These are phyloP conservation scores for Blastocystis sp. DNA, from an alignment of 352 stramenopile genomes.

Conservation along the genomic window DNA sequence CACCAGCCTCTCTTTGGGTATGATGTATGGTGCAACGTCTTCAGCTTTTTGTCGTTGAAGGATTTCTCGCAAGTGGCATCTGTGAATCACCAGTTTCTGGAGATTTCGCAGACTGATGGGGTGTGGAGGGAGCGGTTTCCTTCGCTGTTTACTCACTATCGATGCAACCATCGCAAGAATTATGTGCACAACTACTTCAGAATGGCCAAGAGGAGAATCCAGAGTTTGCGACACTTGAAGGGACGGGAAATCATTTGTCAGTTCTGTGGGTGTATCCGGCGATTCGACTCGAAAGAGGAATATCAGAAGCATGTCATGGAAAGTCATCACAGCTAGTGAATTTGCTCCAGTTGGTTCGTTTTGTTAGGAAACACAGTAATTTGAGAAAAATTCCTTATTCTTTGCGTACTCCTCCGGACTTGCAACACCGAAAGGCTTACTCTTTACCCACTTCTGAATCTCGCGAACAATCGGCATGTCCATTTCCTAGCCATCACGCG, in stretches of 20 bases:
- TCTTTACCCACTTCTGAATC: conserved; percentile 51
- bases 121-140: conserved; percentile 3
- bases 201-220: not conserved
- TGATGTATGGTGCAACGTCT: not conserved
- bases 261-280: not conserved
- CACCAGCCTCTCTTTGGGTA: not conserved
- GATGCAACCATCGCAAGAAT: not conserved
- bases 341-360: too few relatives aligned
- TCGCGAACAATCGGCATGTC: conserved; percentile 30
- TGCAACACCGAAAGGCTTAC: conserved; percentile 31
- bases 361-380: conserved; percentile 8
- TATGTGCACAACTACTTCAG: conserved; percentile 2
- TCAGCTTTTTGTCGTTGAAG: not conserved
- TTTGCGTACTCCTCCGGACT: conserved; percentile 60
- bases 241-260: not conserved
- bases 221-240: not conserved
- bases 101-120: not conserved
- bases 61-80: not conserved
- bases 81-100: not conserved
- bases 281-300: not conserved
- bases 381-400: conserved; percentile 62
- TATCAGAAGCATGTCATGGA: not conserved
- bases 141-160: conserved; percentile 2
- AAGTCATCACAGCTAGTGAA: not conserved
- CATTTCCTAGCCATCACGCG: conserved; percentile 13